phyloP scores from a whole-genome alignment of 306 rosid species.

The Arachis hypogaea region DNA sequence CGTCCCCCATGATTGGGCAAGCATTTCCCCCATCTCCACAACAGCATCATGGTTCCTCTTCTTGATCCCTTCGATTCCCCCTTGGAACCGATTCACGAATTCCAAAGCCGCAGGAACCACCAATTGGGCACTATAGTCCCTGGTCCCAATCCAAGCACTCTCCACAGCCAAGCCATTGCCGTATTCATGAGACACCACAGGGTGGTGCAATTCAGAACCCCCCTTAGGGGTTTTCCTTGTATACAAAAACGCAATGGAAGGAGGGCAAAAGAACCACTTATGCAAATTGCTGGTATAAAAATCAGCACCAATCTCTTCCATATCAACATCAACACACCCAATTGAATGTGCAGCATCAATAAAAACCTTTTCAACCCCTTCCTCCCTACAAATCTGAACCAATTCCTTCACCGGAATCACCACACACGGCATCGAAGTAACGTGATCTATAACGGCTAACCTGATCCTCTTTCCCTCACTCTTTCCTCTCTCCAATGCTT shows the following conservation, averaged over 20 bases:
- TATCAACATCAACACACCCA: constrained; percentile 83
- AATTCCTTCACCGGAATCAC: constrained; percentile 80
- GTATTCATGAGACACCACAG: constrained; percentile 95
- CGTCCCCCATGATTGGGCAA: constrained; percentile 83
- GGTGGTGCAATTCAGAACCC: constrained; percentile 74
- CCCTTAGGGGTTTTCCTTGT: constrained; percentile 46
- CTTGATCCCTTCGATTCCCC: constrained; percentile 89
- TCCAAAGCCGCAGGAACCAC: constrained; percentile 80
- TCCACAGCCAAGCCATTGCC: constrained; percentile 92
- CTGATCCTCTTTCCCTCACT: constrained; percentile 73
- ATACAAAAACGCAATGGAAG: constrained; percentile 83
- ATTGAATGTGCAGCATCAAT: constrained; percentile 96
- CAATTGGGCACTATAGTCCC: constrained; percentile 93
- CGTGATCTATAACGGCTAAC: constrained; percentile 92
- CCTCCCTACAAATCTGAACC: constrained; percentile 89
- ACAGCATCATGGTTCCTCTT: constrained; percentile 85
- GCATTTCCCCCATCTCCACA: constrained; percentile 87
- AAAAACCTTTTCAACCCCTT: constrained; percentile 89
- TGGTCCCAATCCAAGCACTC: constrained; percentile 97
- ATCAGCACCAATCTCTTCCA: constrained; percentile 94
- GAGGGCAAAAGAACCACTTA: constrained; percentile 98
- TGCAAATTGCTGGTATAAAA: constrained; percentile 95
- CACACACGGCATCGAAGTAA: constrained; percentile 95
- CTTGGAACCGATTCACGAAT: constrained; percentile 79
- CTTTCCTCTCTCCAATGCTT: constrained; percentile 73